A percentile compares a stretch with the other conserved stretches of the same genome.
phyloP scores from a whole-genome alignment of 2,329 filamentous ascomycete genomes.

The Alternaria triticina region DNA sequence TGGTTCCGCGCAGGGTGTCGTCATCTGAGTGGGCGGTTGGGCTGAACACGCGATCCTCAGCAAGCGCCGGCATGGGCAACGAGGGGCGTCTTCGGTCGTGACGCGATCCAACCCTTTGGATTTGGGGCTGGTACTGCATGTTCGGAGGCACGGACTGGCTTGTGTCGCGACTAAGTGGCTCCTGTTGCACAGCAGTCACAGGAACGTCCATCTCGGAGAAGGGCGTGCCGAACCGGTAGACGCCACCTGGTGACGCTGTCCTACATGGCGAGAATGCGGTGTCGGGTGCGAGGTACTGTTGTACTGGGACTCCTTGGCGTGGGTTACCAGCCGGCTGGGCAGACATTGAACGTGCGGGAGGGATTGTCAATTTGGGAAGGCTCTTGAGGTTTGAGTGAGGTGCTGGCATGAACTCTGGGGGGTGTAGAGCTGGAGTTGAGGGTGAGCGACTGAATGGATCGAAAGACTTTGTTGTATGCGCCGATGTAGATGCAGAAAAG shows the following conservation, averaged over 20 bases:
- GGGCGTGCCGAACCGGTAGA: slow-evolving; percentile 82
- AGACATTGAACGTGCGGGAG: slow-evolving; percentile 49
- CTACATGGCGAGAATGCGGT: slow-evolving; percentile 55
- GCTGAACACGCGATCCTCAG: slow-evolving; percentile 65
- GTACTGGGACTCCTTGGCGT: slow-evolving; percentile 31
- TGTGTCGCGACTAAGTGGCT: slow-evolving; percentile 75
- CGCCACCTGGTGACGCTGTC: slow-evolving; percentile 62
- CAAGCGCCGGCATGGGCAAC: slow-evolving; percentile 72
- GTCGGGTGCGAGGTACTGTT: slow-evolving; percentile 40
- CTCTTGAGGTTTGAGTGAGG: slow-evolving; percentile 59
- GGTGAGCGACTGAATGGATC: slow-evolving; percentile 27
- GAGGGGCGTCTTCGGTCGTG: slow-evolving; percentile 66
- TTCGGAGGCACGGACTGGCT: slow-evolving; percentile 94
- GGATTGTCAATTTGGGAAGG: slow-evolving; percentile 65
- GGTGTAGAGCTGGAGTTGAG: slow-evolving; percentile 44
- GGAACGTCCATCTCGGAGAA: slow-evolving; percentile 92
- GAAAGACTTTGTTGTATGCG: slow-evolving; percentile 40
- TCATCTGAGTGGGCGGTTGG: slow-evolving; percentile 43
- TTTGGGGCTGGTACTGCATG: slow-evolving; percentile 75
- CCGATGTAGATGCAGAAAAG: slow-evolving; percentile 46
- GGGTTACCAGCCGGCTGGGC: slow-evolving; percentile 38
- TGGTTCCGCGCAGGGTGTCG: slow-evolving; percentile 42
- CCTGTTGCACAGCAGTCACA: slow-evolving; percentile 72
- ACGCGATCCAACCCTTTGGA: slow-evolving; percentile 54
- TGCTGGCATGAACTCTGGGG: slow-evolving; percentile 50